Conservation (phyloP, 129 eudicot species). For the Centrapalus pauciflorus region DNA sequence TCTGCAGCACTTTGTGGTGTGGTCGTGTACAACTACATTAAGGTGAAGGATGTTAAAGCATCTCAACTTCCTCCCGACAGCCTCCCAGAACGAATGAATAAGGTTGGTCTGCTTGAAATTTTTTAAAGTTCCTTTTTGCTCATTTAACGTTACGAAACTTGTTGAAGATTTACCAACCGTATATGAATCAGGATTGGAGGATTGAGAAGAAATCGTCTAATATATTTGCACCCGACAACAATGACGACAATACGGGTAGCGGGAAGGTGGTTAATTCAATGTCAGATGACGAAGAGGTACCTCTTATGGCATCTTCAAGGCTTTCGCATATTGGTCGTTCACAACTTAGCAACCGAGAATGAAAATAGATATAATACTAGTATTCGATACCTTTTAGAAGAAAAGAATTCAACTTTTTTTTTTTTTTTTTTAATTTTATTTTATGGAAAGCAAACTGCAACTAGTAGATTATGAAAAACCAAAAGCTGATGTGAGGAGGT, state of each 20-base stretch:
- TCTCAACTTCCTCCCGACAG: slow-evolving; percentile 57
- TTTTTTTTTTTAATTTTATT: no score
- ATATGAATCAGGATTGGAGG: slow-evolving; percentile 57
- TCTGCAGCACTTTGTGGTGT: slow-evolving; percentile 85
- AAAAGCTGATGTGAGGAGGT: no score
- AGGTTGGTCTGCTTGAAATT: slow-evolving; percentile 40
- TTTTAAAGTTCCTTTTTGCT: not conserved
- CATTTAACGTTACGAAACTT: not conserved
- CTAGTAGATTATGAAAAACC: no score
- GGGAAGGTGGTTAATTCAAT: slow-evolving; percentile 33
- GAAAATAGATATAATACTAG: no score
- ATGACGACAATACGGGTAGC: slow-evolving; percentile 31
- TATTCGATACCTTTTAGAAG: slow-evolving; percentile 7
- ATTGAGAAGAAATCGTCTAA: slow-evolving; percentile 72
- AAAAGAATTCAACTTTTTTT: no score
- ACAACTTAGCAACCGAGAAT: slow-evolving; percentile 47
- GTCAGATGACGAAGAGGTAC: slow-evolving; percentile 57
- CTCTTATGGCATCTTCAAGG: slow-evolving; percentile 55
- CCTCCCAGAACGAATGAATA: slow-evolving; percentile 57
- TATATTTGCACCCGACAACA: slow-evolving; percentile 27
- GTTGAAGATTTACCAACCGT: no score
- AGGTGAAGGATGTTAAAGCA: slow-evolving; percentile 75
- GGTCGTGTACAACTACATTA: slow-evolving; percentile 90
- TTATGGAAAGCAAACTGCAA: no score
- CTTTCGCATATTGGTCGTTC: slow-evolving; percentile 55